Base-by-base conservation (phyloP, 2,329 filamentous ascomycete genomes). In the Venturia carpophila region DNA sequence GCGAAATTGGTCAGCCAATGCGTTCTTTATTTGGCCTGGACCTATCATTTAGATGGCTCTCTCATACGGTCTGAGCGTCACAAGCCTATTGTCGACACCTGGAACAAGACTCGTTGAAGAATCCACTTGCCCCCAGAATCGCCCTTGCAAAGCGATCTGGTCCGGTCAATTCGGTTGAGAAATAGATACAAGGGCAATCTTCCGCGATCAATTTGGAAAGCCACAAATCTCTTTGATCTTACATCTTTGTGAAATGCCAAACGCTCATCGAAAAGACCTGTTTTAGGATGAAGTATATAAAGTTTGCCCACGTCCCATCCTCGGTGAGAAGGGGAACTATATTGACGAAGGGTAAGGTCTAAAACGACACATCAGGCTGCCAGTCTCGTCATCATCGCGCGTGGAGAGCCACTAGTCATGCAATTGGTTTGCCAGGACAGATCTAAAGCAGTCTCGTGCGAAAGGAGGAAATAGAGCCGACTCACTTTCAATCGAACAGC, bases 401-500 rank as follows among this genome's bases (percentile, higher is more conserved):
- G 3, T 34, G 3, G 30, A 34, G 30, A 34, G 30, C 6, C 3
- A 34, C 30, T 34, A 21, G n/a, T 5, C 47, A 27, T 11, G 5
- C 7, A 11, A 1, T 27, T 52, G 21, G 10, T 9, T 52, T 3
- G 3, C 47, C 24, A 17, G 21, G 3, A 52, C 47, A 49, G 47
- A 1, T 21, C 4, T 49, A 3, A 2, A 27, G 21, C 47, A 21
- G 11, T 9, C n/a, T 24, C 21, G 11, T 5, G 21, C 47, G 24
- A 27, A 49, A 11, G 45, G 7, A 52, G 13, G 13, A 52, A 15
- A 27, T 27, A 21, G 21, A 17, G 47, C 21, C 2, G 55, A 72
- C 77, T 71, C 76, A 92, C 90, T 85, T 97, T 97, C 66, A 97
- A 79, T 66, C 92, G 84, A 60, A 97, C 92, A 55, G 91, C 91